Evolutionary conservation across 2,329 filamentous ascomycete species (phyloP).

Genomic region (Ceratocystis eucalypticola): DNA sequence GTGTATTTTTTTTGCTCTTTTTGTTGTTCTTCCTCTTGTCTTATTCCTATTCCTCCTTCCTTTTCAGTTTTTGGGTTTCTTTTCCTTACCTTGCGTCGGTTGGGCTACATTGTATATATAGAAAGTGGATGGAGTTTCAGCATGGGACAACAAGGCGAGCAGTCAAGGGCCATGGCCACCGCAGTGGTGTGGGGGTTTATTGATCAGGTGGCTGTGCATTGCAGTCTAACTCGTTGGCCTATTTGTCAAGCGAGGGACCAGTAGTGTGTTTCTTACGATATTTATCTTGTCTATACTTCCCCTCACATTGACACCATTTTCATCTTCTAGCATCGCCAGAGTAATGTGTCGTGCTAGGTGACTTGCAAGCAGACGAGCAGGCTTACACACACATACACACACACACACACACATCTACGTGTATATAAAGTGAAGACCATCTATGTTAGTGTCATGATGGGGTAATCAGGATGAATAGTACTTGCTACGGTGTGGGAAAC

Average conservation of each 20-base stretch:
- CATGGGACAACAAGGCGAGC: not conserved
- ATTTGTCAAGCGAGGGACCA: not conserved
- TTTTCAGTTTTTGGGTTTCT: not conserved
- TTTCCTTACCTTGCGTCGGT: not conserved
- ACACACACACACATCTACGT: too few species aligned
- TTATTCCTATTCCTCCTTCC: not conserved
- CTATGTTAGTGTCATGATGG: not conserved
- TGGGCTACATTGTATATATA: slow-evolving; percentile 3
- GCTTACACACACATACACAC: too few species aligned
- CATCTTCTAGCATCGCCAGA: not conserved
- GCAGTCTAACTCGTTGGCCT: not conserved
- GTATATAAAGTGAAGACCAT: not conserved
- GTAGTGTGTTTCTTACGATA: not conserved
- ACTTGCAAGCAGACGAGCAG: not conserved
- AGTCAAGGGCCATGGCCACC: not conserved
- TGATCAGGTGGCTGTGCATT: not conserved
- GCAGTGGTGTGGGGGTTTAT: slow-evolving; percentile 3
- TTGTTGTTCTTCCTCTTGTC: not conserved
- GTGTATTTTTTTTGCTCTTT: not conserved
- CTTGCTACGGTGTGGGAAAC: not conserved
- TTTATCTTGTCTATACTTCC: not conserved
- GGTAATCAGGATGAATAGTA: not conserved
- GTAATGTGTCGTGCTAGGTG: not conserved
- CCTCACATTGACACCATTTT: not conserved
- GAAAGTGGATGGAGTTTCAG: not conserved